A percentile compares a stretch with the other conserved stretches of the same genome.
Evolutionary conservation across 2,329 filamentous ascomycete genomes (phyloP).

Genomic region (Ceratocystis smalleyi): DNA sequence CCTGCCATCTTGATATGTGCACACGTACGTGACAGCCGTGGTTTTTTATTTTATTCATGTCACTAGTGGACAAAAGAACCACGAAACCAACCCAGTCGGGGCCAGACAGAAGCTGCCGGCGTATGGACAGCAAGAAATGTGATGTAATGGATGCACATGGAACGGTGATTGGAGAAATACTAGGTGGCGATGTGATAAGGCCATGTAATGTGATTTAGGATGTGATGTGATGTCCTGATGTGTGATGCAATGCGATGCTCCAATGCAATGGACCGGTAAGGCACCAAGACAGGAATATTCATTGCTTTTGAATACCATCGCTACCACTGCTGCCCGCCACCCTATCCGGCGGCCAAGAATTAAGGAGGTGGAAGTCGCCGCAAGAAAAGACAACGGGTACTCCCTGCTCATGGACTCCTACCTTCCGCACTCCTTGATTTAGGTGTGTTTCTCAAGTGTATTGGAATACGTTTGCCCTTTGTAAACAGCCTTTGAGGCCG

Average conservation of each 20-base stretch:
- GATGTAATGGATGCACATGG: background rate
- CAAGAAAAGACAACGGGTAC: too few species aligned
- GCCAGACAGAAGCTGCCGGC: background rate
- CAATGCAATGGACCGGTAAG: constrained; percentile 1
- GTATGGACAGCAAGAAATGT: background rate
- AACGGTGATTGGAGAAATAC: background rate
- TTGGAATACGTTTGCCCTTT: background rate
- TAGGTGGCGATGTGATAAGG: background rate
- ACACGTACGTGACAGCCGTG: background rate
- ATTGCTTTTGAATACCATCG: background rate
- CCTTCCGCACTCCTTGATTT: too few species aligned
- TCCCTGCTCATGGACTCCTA: too few species aligned
- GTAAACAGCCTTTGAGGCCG: background rate
- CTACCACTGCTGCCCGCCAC: background rate
- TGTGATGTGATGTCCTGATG: background rate
- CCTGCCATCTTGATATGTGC: background rate
- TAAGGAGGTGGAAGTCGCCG: too few species aligned
- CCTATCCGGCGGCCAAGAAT: background rate
- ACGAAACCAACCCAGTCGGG: background rate
- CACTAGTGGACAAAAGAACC: background rate
- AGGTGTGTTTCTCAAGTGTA: too few species aligned
- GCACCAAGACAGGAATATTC: background rate
- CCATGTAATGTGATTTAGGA: background rate
- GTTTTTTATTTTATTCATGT: background rate
- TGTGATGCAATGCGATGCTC: background rate